Conservation (phyloP, 2,329 filamentous ascomycete genomes). For the Colletotrichum falcatum region DNA sequence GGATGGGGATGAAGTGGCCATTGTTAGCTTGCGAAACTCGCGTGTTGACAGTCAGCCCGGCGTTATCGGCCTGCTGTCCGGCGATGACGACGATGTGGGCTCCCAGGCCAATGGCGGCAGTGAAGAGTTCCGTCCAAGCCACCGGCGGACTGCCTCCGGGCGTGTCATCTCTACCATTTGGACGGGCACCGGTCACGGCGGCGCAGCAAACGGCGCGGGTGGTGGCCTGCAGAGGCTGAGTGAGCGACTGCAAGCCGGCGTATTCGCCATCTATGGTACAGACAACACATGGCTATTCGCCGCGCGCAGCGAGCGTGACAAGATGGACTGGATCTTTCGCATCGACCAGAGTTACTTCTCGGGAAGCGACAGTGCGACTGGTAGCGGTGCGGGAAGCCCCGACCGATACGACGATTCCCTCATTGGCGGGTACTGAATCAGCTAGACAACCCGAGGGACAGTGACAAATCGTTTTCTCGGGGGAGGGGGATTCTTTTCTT, state of each 20-base stretch:
- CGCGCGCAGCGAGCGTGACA: constrained; percentile 87
- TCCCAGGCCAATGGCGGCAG: constrained; percentile 48
- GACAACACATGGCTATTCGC: constrained; percentile 97
- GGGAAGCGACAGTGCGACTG: constrained; percentile 56
- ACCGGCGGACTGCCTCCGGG: constrained; percentile 63
- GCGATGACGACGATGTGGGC: constrained; percentile 53
- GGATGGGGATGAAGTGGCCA: constrained; percentile 89
- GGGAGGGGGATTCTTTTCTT: constrained; percentile 10
- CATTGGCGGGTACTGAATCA: constrained; percentile 32
- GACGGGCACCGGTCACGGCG: constrained; percentile 60
- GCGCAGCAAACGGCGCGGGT: constrained; percentile 37
- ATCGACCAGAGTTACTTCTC: constrained; percentile 84
- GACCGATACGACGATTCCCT: constrained; percentile 39
- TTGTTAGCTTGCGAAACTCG: constrained; percentile 89
- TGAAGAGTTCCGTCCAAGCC: constrained; percentile 57
- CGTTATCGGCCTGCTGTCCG: constrained; percentile 80
- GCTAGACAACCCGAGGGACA: background rate
- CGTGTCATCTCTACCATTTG: constrained; percentile 67
- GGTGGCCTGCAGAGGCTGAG: constrained; percentile 65
- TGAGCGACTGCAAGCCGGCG: constrained; percentile 73
- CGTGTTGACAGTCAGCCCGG: constrained; percentile 94
- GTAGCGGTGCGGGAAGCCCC: constrained; percentile 55
- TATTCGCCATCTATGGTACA: constrained; percentile 94
- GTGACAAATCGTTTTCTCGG: constrained; percentile 1
- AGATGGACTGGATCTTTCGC: constrained; percentile 96